phyloP scores from a whole-genome alignment of 768 basidiomycete species.

The Pleurotus djamor region DNA sequence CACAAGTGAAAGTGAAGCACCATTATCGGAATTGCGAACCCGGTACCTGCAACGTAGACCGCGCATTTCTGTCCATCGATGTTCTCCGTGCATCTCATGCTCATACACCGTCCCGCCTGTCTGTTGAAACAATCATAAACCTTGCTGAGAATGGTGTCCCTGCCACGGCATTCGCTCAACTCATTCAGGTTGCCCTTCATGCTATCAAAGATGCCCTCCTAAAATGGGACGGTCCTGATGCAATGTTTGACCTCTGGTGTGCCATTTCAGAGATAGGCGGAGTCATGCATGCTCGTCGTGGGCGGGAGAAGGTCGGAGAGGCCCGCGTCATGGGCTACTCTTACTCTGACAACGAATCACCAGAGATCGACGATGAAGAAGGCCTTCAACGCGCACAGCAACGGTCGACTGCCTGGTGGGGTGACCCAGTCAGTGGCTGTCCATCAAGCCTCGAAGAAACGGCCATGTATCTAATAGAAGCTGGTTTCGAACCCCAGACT shows the following conservation, averaged over 20 bases:
- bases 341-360: conserved; percentile 33
- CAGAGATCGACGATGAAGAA: conserved; percentile 35
- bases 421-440: conserved; percentile 58
- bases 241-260: conserved; percentile 39
- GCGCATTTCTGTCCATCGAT: conserved; percentile 47
- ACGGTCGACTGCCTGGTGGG: conserved; percentile 66
- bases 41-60: conserved; percentile 19
- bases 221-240: conserved; percentile 40
- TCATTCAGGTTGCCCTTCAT: conserved; percentile 32
- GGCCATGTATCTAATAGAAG: conserved; percentile 50
- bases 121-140: conserved; percentile 60
- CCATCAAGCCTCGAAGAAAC: conserved; percentile 68
- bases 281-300: conserved; percentile 35
- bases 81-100: conserved; percentile 50
- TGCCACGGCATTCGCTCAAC: conserved; percentile 29
- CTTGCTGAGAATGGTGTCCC: conserved; percentile 64
- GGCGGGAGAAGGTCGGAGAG: conserved; percentile 29
- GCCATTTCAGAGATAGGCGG: conserved; percentile 36
- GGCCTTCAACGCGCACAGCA: conserved; percentile 24
- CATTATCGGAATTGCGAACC: background rate
- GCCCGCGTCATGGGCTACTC: conserved; percentile 44
- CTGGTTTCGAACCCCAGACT: conserved; percentile 53
- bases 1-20: conserved; percentile 35
- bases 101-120: conserved; percentile 41
- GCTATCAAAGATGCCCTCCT: conserved; percentile 35